Conservation (phyloP, 1,284 basidiomycete species). For the Albatrellus sp. region DNA sequence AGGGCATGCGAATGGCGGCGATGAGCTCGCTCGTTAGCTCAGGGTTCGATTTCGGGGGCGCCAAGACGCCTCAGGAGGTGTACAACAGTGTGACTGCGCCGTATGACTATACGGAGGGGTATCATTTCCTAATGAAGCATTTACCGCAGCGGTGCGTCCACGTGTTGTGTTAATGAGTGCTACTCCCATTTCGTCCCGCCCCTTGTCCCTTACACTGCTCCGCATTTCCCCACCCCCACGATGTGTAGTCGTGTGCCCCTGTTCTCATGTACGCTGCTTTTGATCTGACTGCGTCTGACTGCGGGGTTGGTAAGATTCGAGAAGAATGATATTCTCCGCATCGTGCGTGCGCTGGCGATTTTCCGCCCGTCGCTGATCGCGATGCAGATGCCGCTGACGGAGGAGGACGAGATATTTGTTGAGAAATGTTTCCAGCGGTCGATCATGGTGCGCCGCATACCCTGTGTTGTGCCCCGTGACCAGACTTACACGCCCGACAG, state of each 20-base stretch:
- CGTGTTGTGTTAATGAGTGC: not conserved
- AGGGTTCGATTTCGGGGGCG: conserved; percentile 15
- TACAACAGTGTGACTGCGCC: conserved; percentile 68
- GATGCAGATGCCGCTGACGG: conserved; percentile 87
- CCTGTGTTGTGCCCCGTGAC: not conserved
- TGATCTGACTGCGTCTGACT: not conserved
- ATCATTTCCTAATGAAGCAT: conserved; percentile 90
- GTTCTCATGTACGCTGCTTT: conserved; percentile 6
- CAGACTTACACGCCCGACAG: conserved; percentile 25
- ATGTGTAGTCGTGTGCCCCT: not conserved
- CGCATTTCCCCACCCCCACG: conserved; percentile 2
- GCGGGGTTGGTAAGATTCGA: conserved; percentile 55
- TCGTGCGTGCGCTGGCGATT: conserved; percentile 89
- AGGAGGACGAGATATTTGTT: conserved; percentile 91
- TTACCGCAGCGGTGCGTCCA: conserved; percentile 65
- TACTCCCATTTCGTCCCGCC: not conserved
- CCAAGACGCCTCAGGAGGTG: conserved; percentile 29
- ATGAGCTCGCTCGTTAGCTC: conserved; percentile 6
- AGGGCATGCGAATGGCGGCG: conserved; percentile 8
- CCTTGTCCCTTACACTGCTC: conserved; percentile 4
- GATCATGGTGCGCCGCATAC: conserved; percentile 51
- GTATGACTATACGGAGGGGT: conserved; percentile 89
- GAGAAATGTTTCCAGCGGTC: conserved; percentile 93
- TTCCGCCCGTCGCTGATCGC: conserved; percentile 94
- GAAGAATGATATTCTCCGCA: conserved; percentile 88